A percentile compares a stretch with the other conserved stretches of the same genome.
These are phyloP conservation scores for Lojkania enalia DNA, from an alignment of 2,329 filamentous ascomycete genomes.

Conservation along the genomic window DNA sequence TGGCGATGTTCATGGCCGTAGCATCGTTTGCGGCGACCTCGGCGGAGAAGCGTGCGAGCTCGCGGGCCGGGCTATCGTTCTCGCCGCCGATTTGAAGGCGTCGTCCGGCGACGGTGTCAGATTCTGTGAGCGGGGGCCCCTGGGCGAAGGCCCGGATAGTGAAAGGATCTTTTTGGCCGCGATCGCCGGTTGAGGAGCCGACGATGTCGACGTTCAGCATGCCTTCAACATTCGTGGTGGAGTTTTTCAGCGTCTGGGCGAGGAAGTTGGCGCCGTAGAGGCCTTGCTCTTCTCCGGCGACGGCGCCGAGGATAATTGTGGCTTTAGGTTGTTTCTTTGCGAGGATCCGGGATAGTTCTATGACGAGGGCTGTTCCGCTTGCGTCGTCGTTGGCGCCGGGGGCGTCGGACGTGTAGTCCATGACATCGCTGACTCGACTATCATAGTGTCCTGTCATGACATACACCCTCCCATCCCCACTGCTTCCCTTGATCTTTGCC, in stretches of 20 bases:
- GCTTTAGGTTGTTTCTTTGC: conserved; percentile 53
- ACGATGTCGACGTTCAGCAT: conserved; percentile 64
- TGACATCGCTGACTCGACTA: conserved; percentile 54
- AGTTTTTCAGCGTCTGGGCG: conserved; percentile 57
- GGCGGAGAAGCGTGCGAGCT: conserved; percentile 59
- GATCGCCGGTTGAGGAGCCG: conserved; percentile 54
- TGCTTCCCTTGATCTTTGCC: conserved; percentile 53
- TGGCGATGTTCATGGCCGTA: conserved; percentile 59
- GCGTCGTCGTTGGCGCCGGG: conserved; percentile 64
- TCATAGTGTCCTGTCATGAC: conserved; percentile 62
- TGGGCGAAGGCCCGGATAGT: conserved; percentile 61
- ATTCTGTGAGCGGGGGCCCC: conserved; percentile 52
- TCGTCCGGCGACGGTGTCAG: conserved; percentile 40
- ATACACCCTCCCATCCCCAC: conserved; percentile 54
- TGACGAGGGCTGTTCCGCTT: conserved; percentile 57
- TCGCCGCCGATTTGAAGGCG: conserved; percentile 51
- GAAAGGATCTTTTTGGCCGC: conserved; percentile 52
- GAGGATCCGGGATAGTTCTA: conserved; percentile 60
- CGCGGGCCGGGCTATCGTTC: conserved; percentile 59
- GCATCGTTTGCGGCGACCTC: conserved; percentile 58
- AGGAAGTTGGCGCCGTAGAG: conserved; percentile 58
- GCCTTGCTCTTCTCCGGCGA: conserved; percentile 62
- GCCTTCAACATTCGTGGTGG: conserved; percentile 58
- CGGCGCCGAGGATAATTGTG: conserved; percentile 60
- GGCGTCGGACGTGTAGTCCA: conserved; percentile 57